phyloP scores from a whole-genome alignment of 73 alveolate genomes.

The Stentor coeruleus region DNA sequence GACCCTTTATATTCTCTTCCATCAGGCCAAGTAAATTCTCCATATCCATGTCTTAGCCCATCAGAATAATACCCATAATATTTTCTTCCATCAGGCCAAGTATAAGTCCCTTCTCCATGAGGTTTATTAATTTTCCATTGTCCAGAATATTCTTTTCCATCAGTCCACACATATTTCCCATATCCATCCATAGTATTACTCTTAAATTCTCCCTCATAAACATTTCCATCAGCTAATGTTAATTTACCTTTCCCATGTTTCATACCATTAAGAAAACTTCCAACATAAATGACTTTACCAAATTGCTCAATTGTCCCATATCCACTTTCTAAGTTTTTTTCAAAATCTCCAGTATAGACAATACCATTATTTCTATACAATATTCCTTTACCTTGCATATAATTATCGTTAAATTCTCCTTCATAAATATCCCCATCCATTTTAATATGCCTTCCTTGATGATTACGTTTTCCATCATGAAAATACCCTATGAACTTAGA shows the following conservation, averaged over 20 bases:
- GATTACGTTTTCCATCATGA: not conserved
- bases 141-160: conserved; percentile 4
- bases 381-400: conserved; percentile 5
- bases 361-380: not conserved
- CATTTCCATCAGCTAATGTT: conserved; percentile 19
- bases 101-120: conserved; percentile 10
- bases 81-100: conserved; percentile 7
- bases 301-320: not conserved
- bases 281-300: not conserved
- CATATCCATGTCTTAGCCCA: not conserved
- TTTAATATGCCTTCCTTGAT: conserved; percentile 28
- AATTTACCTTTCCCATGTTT: conserved; percentile 8
- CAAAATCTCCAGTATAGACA: not conserved
- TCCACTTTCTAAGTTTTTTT: not conserved
- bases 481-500: not conserved
- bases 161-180: conserved; percentile 20
- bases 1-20: conserved; percentile 51
- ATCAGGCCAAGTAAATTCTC: conserved; percentile 1
- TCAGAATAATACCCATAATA: not conserved
- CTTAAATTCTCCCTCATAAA: not conserved
- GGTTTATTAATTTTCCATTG: not conserved
- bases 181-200: not conserved
- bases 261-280: not conserved
- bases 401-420: conserved; percentile 4
- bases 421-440: not conserved